A percentile compares a stretch with the other conserved stretches of the same genome.
These are phyloP conservation scores for Saccharomycodes ludwigii DNA, from an alignment of 805 yeast genomes.

Conservation along the genomic window DNA sequence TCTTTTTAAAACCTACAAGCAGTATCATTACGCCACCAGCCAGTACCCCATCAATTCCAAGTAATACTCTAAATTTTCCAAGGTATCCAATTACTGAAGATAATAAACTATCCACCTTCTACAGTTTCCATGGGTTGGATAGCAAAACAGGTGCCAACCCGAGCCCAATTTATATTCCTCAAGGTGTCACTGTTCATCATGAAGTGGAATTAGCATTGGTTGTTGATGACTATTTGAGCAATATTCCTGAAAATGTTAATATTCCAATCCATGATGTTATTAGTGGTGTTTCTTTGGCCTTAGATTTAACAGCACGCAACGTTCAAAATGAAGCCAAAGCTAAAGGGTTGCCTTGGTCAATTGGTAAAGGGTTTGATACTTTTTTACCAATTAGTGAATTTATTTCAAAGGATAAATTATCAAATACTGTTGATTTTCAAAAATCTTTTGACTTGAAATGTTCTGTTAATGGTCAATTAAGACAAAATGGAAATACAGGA, in stretches of 20 bases:
- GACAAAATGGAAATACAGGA: slow-evolving; percentile 64
- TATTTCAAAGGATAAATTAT: slow-evolving; percentile 52
- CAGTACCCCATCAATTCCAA: not conserved
- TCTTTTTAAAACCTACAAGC: slow-evolving; percentile 82
- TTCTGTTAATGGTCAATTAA: slow-evolving; percentile 50
- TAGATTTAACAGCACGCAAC: slow-evolving; percentile 92
- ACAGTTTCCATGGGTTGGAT: slow-evolving; percentile 15
- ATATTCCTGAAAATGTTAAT: slow-evolving; percentile 56
- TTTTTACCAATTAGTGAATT: slow-evolving; percentile 77
- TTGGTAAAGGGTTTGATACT: slow-evolving; percentile 94
- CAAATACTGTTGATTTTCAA: slow-evolving; percentile 46
- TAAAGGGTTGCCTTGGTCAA: slow-evolving; percentile 94
- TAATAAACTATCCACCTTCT: not conserved
- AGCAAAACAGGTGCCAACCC: slow-evolving; percentile 22
- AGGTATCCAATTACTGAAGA: slow-evolving; percentile 1
- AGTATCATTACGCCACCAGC: slow-evolving; percentile 50
- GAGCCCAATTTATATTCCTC: slow-evolving; percentile 78
- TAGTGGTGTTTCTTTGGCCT: slow-evolving; percentile 78
- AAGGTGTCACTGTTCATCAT: slow-evolving; percentile 72
- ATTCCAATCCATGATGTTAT: slow-evolving; percentile 43
- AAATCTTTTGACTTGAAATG: slow-evolving; percentile 18
- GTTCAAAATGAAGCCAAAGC: slow-evolving; percentile 90
- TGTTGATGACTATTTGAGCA: slow-evolving; percentile 48
- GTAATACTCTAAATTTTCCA: slow-evolving; percentile 7
- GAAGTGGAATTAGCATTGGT: slow-evolving; percentile 87